Conservation (phyloP, 2,329 filamentous ascomycete species). For the Pseudogymnoascus verrucosus region DNA sequence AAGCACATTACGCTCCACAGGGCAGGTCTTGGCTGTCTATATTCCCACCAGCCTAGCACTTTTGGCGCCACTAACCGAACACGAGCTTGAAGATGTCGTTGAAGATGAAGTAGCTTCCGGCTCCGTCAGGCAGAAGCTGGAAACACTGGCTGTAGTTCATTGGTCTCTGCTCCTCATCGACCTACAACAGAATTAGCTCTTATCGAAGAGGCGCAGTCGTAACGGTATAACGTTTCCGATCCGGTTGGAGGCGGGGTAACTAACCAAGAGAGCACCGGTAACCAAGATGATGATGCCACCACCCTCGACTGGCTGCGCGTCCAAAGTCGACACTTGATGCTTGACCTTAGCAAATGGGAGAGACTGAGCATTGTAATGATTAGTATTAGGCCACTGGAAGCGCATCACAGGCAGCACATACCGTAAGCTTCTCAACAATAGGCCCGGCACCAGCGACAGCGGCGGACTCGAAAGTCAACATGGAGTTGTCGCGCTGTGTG, state of each 20-base stretch:
- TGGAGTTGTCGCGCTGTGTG: conserved; percentile 67
- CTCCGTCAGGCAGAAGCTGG: conserved; percentile 64
- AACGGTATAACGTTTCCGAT: not conserved
- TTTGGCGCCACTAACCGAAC: conserved; percentile 41
- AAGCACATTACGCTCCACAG: not conserved
- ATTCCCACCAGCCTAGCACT: not conserved
- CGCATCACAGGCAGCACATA: conserved; percentile 36
- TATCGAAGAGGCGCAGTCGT: not conserved
- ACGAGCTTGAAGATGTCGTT: conserved; percentile 95
- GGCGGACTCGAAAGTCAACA: conserved; percentile 83
- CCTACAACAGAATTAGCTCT: conserved; percentile 41
- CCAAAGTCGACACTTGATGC: conserved; percentile 69
- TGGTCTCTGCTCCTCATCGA: conserved; percentile 75
- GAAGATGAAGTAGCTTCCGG: conserved; percentile 72
- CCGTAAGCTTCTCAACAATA: conserved; percentile 76
- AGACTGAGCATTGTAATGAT: conserved; percentile 38
- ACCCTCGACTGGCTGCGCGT: conserved; percentile 69
- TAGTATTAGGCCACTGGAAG: not conserved
- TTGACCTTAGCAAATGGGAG: conserved; percentile 76
- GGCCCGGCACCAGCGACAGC: conserved; percentile 53
- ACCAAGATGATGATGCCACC: conserved; percentile 75
- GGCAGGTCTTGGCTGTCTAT: not conserved
- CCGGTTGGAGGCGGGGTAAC: conserved; percentile 25
- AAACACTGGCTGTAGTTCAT: conserved; percentile 91
- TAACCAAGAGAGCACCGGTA: conserved; percentile 75